A percentile compares a stretch with the other conserved stretches of the same genome.
Conservation (phyloP, 2,329 filamentous ascomycete genomes). For the Rachicladosporium sp. region DNA sequence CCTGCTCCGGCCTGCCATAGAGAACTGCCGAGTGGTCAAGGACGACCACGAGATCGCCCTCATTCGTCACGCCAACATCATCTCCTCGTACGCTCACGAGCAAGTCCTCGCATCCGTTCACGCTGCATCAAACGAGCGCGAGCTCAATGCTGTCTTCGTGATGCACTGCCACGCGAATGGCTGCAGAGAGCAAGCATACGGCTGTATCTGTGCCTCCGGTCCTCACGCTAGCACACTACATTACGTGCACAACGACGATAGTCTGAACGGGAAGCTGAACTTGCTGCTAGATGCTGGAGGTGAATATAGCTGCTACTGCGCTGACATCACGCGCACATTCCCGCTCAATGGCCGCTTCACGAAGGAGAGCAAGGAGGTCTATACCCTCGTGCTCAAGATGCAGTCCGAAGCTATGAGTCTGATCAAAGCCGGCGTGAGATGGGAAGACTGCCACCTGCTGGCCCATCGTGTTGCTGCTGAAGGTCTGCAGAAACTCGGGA, state of each 20-base stretch:
- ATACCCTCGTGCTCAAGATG: slow-evolving; percentile 64
- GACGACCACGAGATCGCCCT: slow-evolving; percentile 71
- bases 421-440: slow-evolving; percentile 61
- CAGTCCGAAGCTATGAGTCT: slow-evolving; percentile 63
- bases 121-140: slow-evolving; percentile 60
- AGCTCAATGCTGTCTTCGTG: slow-evolving; percentile 72
- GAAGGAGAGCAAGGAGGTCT: slow-evolving; percentile 50
- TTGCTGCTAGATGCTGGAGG: slow-evolving; percentile 73
- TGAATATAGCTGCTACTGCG: slow-evolving; percentile 37
- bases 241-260: slow-evolving; percentile 68
- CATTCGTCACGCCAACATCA: slow-evolving; percentile 67
- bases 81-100: slow-evolving; percentile 68
- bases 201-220: slow-evolving; percentile 72
- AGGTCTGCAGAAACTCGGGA: slow-evolving; percentile 62
- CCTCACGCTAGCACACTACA: slow-evolving; percentile 74
- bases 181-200: slow-evolving; percentile 74
- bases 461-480: slow-evolving; percentile 75
- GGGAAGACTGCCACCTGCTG: slow-evolving; percentile 69
- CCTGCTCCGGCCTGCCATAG: slow-evolving; percentile 53
- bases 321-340: slow-evolving; percentile 71
- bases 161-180: slow-evolving; percentile 63
- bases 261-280: slow-evolving; percentile 59
- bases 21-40: slow-evolving; percentile 71
- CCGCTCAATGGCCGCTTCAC: slow-evolving; percentile 63
- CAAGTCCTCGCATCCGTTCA: slow-evolving; percentile 54